Percentiles rank a stretch among this genome's conserved stretches.
Conservation (phyloP, 2,329 filamentous ascomycete species). For the Pseudocercospora musae region DNA sequence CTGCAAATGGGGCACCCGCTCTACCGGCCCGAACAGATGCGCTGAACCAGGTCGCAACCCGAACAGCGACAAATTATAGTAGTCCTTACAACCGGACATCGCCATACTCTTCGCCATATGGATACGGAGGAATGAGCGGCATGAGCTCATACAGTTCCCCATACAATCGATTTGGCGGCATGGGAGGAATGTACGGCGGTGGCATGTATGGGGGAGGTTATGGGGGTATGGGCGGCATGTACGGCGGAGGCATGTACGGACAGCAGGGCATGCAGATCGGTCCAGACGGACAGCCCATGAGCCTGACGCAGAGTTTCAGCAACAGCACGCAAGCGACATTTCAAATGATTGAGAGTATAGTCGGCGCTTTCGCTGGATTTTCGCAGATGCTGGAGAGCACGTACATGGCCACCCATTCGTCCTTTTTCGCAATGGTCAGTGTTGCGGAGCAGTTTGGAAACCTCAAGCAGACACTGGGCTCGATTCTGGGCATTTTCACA, state of each 20-base stretch:
- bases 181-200: conserved; percentile 30
- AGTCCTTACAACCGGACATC: conserved; percentile 44
- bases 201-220: conserved; percentile 24
- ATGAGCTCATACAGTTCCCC: conserved; percentile 41
- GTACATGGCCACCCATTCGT: conserved; percentile 98
- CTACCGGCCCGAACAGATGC: conserved; percentile 78
- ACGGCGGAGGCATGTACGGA: conserved; percentile 33
- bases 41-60: conserved; percentile 75
- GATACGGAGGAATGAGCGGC: conserved; percentile 42
- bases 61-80: conserved; percentile 79
- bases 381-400: conserved; percentile 99
- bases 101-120: conserved; percentile 53
- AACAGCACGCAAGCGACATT: conserved; percentile 96
- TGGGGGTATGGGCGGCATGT: conserved; percentile 34
- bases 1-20: conserved; percentile 55
- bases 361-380: conserved; percentile 94
- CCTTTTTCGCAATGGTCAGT: conserved; percentile 98
- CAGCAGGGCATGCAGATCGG: conserved; percentile 49
- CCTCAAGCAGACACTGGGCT: conserved; percentile 87
- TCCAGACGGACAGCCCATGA: conserved; percentile 78
- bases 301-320: conserved; percentile 90
- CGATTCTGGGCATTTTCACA: conserved; percentile 91
- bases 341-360: conserved; percentile 96
- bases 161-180: conserved; percentile 47
- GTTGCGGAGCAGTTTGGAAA: conserved; percentile 97